These are phyloP conservation scores for Cardamine chenopodiifolia DNA, from an alignment of 345 rosid genomes.

Conservation along the genomic window DNA sequence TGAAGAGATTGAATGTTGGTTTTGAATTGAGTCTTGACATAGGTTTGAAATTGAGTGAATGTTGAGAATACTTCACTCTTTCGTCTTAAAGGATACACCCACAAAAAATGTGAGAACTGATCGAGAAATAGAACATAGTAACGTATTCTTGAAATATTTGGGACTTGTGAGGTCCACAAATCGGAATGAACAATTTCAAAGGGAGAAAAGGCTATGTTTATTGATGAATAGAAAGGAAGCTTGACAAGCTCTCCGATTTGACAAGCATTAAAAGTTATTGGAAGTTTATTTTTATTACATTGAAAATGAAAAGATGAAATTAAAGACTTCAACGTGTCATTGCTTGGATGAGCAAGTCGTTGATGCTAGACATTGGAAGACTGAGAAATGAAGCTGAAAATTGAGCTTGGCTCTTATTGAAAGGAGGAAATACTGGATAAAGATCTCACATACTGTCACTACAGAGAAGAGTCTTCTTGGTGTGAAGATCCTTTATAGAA, in stretches of 20 bases:
- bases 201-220: rapidly evolving
- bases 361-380: neutral
- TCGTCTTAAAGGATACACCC: neutral
- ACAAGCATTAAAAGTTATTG: rapidly evolving
- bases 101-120: neutral
- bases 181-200: neutral
- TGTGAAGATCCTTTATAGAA: neutral
- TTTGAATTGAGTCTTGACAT: neutral
- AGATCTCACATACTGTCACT: neutral
- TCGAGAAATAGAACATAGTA: neutral
- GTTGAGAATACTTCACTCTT: neutral
- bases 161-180: rapidly evolving
- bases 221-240: neutral
- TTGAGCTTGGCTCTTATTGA: neutral
- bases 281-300: no score
- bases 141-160: rapidly evolving
- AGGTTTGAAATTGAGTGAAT: rapidly evolving
- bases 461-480: neutral
- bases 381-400: neutral
- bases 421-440: neutral
- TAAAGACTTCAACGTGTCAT: neutral
- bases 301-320: neutral
- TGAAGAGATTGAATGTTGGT: neutral
- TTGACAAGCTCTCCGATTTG: neutral
- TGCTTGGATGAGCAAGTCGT: neutral